Conservation (phyloP, 2,329 filamentous ascomycete species). For the Pochonia chlamydosporia region DNA sequence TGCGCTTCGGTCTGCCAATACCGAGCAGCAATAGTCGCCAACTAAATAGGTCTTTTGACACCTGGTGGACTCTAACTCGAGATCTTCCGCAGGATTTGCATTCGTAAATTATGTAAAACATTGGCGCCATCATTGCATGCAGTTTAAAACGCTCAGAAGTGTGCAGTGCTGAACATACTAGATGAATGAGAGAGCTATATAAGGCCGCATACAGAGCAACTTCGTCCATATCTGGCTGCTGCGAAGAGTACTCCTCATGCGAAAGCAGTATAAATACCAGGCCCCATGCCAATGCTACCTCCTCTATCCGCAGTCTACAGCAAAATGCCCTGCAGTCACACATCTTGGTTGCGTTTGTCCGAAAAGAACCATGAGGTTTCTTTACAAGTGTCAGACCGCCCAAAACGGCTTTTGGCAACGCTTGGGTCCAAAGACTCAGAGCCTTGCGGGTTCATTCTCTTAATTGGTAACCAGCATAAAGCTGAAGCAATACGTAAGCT, state of each 20-base stretch:
- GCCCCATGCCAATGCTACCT: background rate
- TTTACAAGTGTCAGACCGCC: conserved; percentile 4
- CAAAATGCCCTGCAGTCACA: conserved; percentile 5
- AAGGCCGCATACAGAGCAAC: background rate
- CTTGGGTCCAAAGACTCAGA: background rate
- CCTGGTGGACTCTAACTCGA: background rate
- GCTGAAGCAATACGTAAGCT: background rate
- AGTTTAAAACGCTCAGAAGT: background rate
- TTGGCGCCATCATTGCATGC: background rate
- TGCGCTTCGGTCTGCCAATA: background rate
- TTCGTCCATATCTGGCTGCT: background rate
- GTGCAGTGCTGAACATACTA: background rate
- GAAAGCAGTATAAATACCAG: background rate
- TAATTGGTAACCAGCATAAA: conserved; percentile 3
- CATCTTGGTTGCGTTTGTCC: conserved; percentile 1
- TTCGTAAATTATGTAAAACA: background rate
- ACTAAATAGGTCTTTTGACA: background rate
- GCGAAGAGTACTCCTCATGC: background rate
- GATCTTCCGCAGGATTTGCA: background rate
- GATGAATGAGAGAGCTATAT: background rate
- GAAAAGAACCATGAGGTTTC: background rate
- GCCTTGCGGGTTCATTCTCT: background rate
- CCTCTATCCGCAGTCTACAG: background rate
- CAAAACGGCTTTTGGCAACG: background rate
- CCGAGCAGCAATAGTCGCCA: background rate